Base-by-base conservation (phyloP, 176 grass and related monocot genomes). In the Rhynchospora tenuis region DNA sequence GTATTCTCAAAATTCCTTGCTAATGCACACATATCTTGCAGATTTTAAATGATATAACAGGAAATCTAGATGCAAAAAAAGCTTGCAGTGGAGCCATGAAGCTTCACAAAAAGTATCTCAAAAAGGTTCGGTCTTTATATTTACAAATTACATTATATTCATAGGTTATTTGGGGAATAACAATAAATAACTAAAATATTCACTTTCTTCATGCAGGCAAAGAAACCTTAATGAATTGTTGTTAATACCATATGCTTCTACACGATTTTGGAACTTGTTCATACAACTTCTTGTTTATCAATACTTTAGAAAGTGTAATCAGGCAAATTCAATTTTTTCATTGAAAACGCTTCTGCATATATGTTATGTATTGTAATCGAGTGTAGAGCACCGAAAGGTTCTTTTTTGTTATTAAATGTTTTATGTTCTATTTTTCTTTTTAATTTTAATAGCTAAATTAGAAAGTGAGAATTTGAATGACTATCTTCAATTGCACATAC, bases 91-190 rank as follows among this genome's bases (percentile, higher is more conserved):
- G 86, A 61, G 97, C 97, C 70, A 83, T 99, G 90, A 99, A 95
- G 88, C 97, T 99, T 86, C 97, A 99, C 81, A 99, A 88, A 56
- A 99, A 99, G 76, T 99, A 99, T 77, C 81, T 99, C 59, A 95
- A 96, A 89, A 95, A 92, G 79, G 96, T 93, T 67, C 76, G 76
- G 81, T 27, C 9, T 44, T 78, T 84, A 45, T 47, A 77, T 24
- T 82, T 59, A 65, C n/a, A 28, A 56, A 51, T 47, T 27, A 51
- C 83, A 14, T 13, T 15, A 60, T 15, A 29, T 58, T 22, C n/a
- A 5, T 7, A 15, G 60, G 31, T 26, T 66, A 68, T 26, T 84
- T 83, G 64, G 23, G 13, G 13, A 64, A 64, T 9, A 64, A 67
- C 79, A 45, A 71, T 70, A 81, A 80, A 62, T 81, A 62, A 63